A percentile compares a stretch with the other conserved stretches of the same genome.
These are phyloP conservation scores for Pythium phragmiticola DNA, from an alignment of 352 stramenopile genomes.

Conservation along the genomic window DNA sequence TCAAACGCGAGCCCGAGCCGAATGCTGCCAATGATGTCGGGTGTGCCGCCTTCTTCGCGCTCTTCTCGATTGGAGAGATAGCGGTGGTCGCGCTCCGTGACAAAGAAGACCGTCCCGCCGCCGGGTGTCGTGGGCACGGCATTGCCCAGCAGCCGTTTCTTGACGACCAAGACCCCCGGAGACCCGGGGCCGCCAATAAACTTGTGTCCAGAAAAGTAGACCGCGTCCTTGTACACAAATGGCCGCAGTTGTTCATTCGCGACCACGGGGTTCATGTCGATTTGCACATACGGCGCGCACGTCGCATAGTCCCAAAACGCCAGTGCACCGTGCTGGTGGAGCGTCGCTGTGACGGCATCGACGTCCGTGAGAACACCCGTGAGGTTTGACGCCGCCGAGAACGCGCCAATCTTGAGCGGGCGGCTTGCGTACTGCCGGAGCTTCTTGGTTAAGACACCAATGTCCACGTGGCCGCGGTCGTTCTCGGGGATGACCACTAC, in stretches of 20 bases:
- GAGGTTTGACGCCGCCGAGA: constrained; percentile 91
- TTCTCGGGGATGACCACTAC: constrained; percentile 57
- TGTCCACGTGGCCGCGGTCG: constrained; percentile 40
- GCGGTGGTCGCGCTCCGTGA: constrained; percentile 43
- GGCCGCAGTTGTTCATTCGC: constrained; percentile 10
- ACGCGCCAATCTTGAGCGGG: constrained; percentile 71
- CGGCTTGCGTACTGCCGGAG: constrained; percentile 39
- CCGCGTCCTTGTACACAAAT: constrained; percentile 85
- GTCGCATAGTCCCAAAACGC: constrained; percentile 95
- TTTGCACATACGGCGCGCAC: constrained; percentile 85
- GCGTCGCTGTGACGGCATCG: constrained; percentile 67
- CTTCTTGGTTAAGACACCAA: constrained; percentile 45
- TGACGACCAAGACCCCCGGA: constrained; percentile 92
- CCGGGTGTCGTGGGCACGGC: constrained; percentile 40
- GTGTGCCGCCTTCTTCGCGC: constrained; percentile 95
- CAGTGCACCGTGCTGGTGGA: constrained; percentile 89
- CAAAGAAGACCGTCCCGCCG: constrained; percentile 47
- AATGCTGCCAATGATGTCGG: constrained; percentile 91
- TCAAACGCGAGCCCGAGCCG: constrained; percentile 87
- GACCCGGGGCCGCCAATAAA: constrained; percentile 91
- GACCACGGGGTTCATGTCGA: constrained; percentile 92
- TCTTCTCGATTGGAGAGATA: constrained; percentile 90
- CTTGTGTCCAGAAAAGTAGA: constrained; percentile 95
- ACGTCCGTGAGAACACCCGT: constrained; percentile 90
- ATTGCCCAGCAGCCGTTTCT: constrained; percentile 77